Conservation (phyloP, 148 eudicot genomes). For the Rhododendron griersonianum region DNA sequence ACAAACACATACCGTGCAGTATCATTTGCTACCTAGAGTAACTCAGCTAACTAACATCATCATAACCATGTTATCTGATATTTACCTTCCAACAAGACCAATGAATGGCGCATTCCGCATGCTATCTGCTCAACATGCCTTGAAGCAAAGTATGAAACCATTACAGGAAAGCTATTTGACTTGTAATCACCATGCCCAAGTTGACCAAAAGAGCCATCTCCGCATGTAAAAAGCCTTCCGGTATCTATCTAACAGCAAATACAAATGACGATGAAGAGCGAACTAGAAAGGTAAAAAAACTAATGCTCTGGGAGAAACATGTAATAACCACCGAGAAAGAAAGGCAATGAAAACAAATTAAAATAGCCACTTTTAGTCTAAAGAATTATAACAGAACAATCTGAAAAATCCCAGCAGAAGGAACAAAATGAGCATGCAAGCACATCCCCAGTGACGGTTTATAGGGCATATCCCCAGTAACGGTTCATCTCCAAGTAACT, state of each 20-base stretch:
- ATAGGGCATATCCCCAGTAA: not conserved
- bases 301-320: not conserved
- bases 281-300: not conserved
- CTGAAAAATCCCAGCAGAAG: not conserved
- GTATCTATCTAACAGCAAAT: constrained; percentile 57
- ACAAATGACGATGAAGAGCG: constrained; percentile 6
- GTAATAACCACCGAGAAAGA: not conserved
- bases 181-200: constrained; percentile 82
- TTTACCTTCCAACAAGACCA: constrained; percentile 69
- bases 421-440: not conserved
- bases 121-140: constrained; percentile 67
- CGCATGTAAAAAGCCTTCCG: constrained; percentile 82
- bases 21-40: not conserved
- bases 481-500: not conserved
- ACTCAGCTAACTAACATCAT: not conserved
- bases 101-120: constrained; percentile 93
- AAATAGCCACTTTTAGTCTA: not conserved
- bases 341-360: not conserved
- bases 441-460: not conserved
- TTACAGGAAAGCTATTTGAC: constrained; percentile 41
- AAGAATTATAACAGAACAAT: not conserved
- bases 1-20: not conserved
- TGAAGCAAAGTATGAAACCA: constrained; percentile 46
- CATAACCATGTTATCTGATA: not conserved
- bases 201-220: constrained; percentile 98